These are phyloP conservation scores for Phytophthora sojae DNA, from an alignment of 352 stramenopile species.

Conservation along the genomic window DNA sequence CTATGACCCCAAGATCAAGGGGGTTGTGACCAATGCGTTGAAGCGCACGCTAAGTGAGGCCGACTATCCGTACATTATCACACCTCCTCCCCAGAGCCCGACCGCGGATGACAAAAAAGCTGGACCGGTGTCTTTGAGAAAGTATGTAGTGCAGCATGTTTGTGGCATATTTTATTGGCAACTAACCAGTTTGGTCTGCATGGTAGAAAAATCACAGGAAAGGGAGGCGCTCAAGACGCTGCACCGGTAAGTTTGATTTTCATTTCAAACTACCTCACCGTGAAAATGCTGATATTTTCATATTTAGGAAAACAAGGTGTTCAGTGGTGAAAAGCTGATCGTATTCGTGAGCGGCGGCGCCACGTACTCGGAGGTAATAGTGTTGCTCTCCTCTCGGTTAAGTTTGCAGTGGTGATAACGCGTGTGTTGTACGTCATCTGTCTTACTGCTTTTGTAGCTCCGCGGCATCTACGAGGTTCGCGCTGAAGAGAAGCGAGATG, in stretches of 20 bases:
- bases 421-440: background rate
- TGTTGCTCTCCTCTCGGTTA: background rate
- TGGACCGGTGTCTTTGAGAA: conserved; percentile 72
- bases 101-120: conserved; percentile 57
- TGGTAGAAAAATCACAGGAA: conserved; percentile 49
- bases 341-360: conserved; percentile 96
- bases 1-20: conserved; percentile 80
- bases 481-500: conserved; percentile 68
- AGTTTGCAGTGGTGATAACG: background rate
- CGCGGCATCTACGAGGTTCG: conserved; percentile 86
- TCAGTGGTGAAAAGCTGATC: conserved; percentile 92
- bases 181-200: conserved; percentile 8
- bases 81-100: conserved; percentile 58
- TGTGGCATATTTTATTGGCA: background rate
- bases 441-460: conserved; percentile 40
- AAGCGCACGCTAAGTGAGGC: conserved; percentile 69
- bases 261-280: background rate
- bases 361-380: conserved; percentile 93
- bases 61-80: conserved; percentile 88
- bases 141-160: conserved; percentile 47
- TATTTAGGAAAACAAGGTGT: conserved; percentile 61
- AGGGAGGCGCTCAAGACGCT: conserved; percentile 34
- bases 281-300: background rate
- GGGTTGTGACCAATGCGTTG: conserved; percentile 61
- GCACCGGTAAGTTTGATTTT: conserved; percentile 12